Evolutionary conservation across 2,329 filamentous ascomycete species (phyloP), one percentile per base, ranked within the genome.

Genomic region (Sporothrix curviconia): DNA sequence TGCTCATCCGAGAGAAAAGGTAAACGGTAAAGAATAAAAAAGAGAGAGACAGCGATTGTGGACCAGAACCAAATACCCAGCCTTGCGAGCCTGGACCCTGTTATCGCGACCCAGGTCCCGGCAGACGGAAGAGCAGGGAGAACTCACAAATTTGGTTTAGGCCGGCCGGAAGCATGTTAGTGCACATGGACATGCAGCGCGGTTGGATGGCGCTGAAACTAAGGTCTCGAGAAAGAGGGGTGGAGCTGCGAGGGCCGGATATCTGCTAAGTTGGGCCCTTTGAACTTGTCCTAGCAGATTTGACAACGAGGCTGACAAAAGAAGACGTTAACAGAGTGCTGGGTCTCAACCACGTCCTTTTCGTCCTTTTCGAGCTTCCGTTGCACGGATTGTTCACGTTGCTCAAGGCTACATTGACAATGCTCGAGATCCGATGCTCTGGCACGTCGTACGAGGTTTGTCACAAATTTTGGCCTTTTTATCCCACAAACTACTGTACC

Each of bases 351-450:
- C n/a, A n/a, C n/a, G n/a, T n/a, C n/a, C n/a, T n/a, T n/a, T n/a
- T n/a, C n/a, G n/a, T n/a, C n/a, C n/a, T n/a, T n/a, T n/a, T n/a
- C n/a, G n/a, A n/a, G n/a, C n/a, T n/a, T n/a, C n/a, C n/a, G n/a
- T n/a, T n/a, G n/a, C n/a, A n/a, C n/a, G n/a, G n/a, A n/a, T n/a
- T n/a, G n/a, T n/a, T n/a, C n/a, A n/a, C n/a, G n/a, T n/a, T n/a
- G n/a, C n/a, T n/a, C n/a, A n/a, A n/a, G n/a, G n/a, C n/a, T n/a
- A n/a, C n/a, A 43, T 17, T 39, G 25, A 40, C 14, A 8, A 53
- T 53, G 50, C 24, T 53, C 4, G 50, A 53, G 24, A 53, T 53
- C 22, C 14, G 11, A 7, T 53, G 50, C 24, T 53, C 50, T 4
- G 50, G 50, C 19, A 30, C 50, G 3, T 36, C 50, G 7, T 53